These are phyloP conservation scores for Cadophora luteo-olivacea DNA, from an alignment of 2,329 filamentous ascomycete species.

Conservation along the genomic window DNA sequence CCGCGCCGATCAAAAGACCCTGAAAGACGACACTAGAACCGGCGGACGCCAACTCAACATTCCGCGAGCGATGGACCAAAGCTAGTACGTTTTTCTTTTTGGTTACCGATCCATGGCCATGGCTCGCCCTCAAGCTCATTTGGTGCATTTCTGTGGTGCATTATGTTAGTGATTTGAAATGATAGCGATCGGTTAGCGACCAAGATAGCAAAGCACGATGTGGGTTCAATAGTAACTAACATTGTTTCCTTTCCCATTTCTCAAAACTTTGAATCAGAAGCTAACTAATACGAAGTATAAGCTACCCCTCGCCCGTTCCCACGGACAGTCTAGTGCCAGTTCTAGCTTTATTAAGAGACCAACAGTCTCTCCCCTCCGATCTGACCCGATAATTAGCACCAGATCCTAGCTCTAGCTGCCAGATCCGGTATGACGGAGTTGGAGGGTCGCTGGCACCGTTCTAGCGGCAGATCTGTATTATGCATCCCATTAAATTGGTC, in stretches of 20 bases:
- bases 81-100: background rate
- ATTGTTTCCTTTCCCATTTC: no score
- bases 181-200: no score
- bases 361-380: no score
- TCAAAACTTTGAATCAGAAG: background rate
- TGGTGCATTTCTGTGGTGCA: background rate
- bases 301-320: background rate
- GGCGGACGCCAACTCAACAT: background rate
- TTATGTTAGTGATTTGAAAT: background rate
- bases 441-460: no score
- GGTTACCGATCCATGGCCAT: background rate
- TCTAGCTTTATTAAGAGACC: no score
- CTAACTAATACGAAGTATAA: background rate
- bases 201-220: no score
- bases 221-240: no score
- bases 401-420: background rate
- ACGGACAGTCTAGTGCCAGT: no score
- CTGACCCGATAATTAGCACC: background rate
- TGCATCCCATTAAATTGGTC: no score
- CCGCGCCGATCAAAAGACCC: no score
- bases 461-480: no score
- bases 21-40: no score
- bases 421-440: background rate
- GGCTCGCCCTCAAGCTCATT: background rate
- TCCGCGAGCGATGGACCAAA: background rate